phyloP scores from a whole-genome alignment of 306 rosid genomes.

The Alnus rubra region DNA sequence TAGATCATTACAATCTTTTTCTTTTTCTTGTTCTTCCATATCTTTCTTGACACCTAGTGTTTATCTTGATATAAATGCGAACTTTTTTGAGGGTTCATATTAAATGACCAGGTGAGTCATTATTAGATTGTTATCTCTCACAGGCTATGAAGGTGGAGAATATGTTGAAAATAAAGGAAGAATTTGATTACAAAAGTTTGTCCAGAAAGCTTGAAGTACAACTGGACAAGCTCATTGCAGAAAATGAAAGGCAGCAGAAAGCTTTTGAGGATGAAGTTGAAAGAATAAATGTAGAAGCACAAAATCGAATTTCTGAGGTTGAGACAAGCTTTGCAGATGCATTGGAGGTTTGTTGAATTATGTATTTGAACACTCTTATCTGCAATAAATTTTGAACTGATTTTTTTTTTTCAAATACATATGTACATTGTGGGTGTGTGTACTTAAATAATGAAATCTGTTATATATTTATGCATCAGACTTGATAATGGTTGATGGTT shows the following conservation, averaged over 20 bases:
- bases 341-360: conserved; percentile 67
- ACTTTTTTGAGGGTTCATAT: conserved; percentile 7
- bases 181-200: conserved; percentile 95
- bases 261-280: conserved; percentile 80
- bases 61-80: background rate
- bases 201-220: conserved; percentile 88
- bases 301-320: conserved; percentile 71
- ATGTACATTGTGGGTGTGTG: background rate
- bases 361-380: conserved; percentile 22
- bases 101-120: conserved; percentile 13
- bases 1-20: background rate
- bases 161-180: conserved; percentile 95
- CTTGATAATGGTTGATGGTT: background rate
- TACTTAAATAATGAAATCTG: conserved; percentile 14
- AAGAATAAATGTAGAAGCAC: conserved; percentile 70
- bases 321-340: conserved; percentile 91
- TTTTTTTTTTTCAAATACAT: background rate
- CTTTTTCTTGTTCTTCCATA: background rate
- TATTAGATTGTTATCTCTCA: conserved; percentile 27
- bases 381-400: background rate
- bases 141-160: conserved; percentile 99
- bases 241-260: conserved; percentile 93
- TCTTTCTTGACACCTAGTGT: conserved; percentile 4
- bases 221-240: conserved; percentile 83
- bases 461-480: conserved; percentile 13